Conservation (phyloP, 768 basidiomycete species). For the Tulasnella sp. region DNA sequence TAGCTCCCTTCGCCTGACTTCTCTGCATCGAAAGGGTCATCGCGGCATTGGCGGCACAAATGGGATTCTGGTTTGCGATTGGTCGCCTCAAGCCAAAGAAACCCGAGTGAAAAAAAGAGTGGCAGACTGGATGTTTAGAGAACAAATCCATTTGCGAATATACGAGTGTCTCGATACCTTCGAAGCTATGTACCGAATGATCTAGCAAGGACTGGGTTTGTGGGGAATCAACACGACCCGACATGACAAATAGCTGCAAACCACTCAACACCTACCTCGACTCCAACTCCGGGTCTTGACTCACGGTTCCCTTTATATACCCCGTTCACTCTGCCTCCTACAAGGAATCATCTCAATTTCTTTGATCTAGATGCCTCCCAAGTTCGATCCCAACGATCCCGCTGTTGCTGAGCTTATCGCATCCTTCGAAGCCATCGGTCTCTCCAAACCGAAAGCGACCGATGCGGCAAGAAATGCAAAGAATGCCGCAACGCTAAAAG, state of each 20-base stretch:
- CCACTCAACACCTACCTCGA: background rate
- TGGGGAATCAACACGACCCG: background rate
- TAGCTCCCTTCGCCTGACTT: background rate
- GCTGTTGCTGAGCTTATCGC: conserved; percentile 43
- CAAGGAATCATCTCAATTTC: background rate
- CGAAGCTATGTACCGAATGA: background rate
- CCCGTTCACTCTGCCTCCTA: background rate
- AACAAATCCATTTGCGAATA: background rate
- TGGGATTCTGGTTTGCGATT: conserved; percentile 45
- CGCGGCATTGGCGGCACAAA: conserved; percentile 57
- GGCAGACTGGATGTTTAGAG: background rate
- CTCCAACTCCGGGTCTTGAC: background rate
- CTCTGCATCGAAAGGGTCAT: conserved; percentile 41
- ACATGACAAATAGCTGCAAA: background rate
- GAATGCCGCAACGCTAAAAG: conserved; percentile 63
- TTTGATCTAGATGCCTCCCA: conserved; percentile 36
- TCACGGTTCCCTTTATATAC: background rate
- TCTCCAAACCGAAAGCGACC: conserved; percentile 69
- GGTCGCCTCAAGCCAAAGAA: background rate
- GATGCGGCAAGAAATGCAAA: conserved; percentile 81
- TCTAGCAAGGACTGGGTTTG: background rate
- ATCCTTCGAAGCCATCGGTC: conserved; percentile 72
- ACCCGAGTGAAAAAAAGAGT: background rate
- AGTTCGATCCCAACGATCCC: conserved; percentile 40
- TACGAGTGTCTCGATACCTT: background rate